Evolutionary conservation across 2,329 filamentous ascomycete species (phyloP), one percentile per base, ranked within the genome.

Genomic region (Tolypocladium album): DNA sequence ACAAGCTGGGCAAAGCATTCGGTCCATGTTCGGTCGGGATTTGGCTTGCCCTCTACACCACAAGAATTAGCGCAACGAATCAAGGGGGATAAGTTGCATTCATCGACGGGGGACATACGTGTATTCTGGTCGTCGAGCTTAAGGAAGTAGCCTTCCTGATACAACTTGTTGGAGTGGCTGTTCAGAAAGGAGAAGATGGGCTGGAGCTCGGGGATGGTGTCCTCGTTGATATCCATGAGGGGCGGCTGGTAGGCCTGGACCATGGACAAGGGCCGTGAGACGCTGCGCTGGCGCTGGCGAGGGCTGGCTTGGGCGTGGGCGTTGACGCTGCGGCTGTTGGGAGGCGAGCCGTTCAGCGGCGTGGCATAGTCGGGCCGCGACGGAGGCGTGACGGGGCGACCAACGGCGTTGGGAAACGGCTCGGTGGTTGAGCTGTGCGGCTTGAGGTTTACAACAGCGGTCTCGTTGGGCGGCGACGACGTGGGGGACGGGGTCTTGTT

Each of bases 1-100:
- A 97, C 91, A 20, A 99, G 85, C 72, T 97, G 94, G 52, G 93
- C 92, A 75, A 97, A 99, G 75, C 91, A 97, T 78, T 99, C 94
- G 43, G 89, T 89, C 94, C 94, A 99, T 64, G 86, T 90, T 67
- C 94, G 83, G 74, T 97, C 92, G 50, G 83, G 75, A 70, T 93
- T 95, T 13, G 92, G 89, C 64, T 88, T 87, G 57, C 94, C 94
- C 74, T 93, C 92, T 96, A 73, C 34, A 31, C 4, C 50, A 4
- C 20, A 8, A 20, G 31, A 7, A 20, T 55, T 12, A 55, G 31
- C 50, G n/a, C 20, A 22, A 22, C 9, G 7, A 3, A 1, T 55
- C 50, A 36, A 38, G 15, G 4, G 27, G 31, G 1, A 11, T 20
- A 22, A 1, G 31, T n/a, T 4, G 17, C 50, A 22, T 34, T n/a